Evolutionary conservation across 305 asterid genomes (phyloP), one percentile per base, ranked within the genome.

Genomic region (Plantago coronopus): DNA sequence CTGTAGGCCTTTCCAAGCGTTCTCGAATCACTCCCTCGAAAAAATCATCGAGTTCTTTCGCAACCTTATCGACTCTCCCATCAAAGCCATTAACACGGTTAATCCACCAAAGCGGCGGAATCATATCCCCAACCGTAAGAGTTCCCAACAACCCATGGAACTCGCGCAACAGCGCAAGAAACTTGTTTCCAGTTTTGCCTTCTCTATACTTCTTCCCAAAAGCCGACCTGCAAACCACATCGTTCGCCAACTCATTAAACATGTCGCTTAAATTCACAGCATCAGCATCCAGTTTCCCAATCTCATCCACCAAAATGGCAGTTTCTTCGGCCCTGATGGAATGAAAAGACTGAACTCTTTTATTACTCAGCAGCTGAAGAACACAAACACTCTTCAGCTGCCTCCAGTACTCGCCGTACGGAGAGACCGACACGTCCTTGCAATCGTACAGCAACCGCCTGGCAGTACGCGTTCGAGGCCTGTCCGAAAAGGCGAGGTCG

Each of bases 391-490:
- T 75, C 45, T 71, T 80, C 20, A 73, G 7, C 62, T 78, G 76
- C 69, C 82, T 68, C 91, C 88, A 86, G 11, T 77, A 72, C 22
- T 83, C 87, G 0, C 91, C 89, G 23, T 81, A 81, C 2, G 81
- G 81, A 7, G 83, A 46, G 13, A 65, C 48, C 0, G 75, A 74
- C 1, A 83, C 54, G 40, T 79, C 88, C 47, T 59, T 77, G n/a
- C 27, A 42, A 25, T 69, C 69, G 48, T 82, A 83, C 0, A 69
- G 12, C 15, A 88, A 81, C 53, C 67, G 63, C 4, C 55, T 65
- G 0, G 67, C 46, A 8, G 75, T 61, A 45, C 61, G 61, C 1
- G 66, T 15, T 4, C 66, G 60, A 0, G 96, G 96, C 70, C 86
- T 49, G 67, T 66, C 71, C 2, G 80, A 44, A 62, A 84, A 87